Evolutionary conservation across 768 basidiomycete genomes (phyloP).

Genomic region (Mycena rosella): DNA sequence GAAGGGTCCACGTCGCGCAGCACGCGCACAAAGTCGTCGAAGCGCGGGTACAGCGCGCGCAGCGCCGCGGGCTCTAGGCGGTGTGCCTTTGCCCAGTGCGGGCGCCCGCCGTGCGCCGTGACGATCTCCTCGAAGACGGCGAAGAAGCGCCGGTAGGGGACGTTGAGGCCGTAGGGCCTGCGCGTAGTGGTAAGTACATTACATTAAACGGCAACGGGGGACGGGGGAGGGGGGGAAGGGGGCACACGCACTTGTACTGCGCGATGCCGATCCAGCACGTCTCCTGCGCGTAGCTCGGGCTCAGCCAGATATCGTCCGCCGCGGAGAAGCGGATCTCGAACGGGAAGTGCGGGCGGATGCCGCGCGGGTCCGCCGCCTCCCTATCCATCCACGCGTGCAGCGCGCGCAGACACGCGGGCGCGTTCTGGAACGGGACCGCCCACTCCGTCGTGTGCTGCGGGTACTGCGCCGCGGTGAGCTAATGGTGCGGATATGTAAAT

Average conservation of each 20-base stretch:
- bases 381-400: slow-evolving; percentile 78
- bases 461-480: slow-evolving; percentile 62
- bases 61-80: slow-evolving; percentile 49
- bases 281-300: slow-evolving; percentile 81
- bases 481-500: slow-evolving; percentile 19
- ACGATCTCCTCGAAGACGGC: slow-evolving; percentile 80
- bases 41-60: slow-evolving; percentile 80
- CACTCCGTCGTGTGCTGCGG: slow-evolving; percentile 96
- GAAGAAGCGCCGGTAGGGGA: slow-evolving; percentile 87
- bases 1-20: slow-evolving; percentile 68
- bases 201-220: not conserved
- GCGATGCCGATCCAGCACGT: slow-evolving; percentile 96
- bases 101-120: slow-evolving; percentile 78
- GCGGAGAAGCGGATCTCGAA: slow-evolving; percentile 93
- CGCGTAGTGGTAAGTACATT: not conserved
- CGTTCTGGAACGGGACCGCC: slow-evolving; percentile 83
- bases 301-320: slow-evolving; percentile 94
- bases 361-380: slow-evolving; percentile 76
- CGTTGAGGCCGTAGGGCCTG: slow-evolving; percentile 88
- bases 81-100: slow-evolving; percentile 96
- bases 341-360: slow-evolving; percentile 90
- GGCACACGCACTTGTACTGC: slow-evolving; percentile 81
- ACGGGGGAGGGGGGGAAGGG: not conserved
- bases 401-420: slow-evolving; percentile 77
- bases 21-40: slow-evolving; percentile 73